phyloP scores from a whole-genome alignment of 139 green algal genomes.

The Tetratostichococcus sp. region DNA sequence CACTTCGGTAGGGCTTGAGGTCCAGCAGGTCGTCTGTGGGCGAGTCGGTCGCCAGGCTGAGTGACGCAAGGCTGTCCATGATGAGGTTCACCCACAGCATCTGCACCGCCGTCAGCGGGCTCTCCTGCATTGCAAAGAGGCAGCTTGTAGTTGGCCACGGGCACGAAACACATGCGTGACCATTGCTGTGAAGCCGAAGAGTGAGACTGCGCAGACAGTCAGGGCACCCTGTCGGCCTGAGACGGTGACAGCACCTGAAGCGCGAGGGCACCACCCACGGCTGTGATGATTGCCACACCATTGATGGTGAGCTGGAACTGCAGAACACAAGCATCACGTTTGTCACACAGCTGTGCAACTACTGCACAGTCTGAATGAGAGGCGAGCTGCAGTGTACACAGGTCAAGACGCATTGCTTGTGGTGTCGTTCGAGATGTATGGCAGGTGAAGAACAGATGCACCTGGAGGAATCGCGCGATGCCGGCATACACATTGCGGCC shows the following conservation, averaged over 20 bases:
- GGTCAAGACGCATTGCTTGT: no score
- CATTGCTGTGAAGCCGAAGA: no score
- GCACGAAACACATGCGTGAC: background rate
- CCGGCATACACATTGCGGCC: slow-evolving; percentile 80
- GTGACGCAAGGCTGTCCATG: slow-evolving; percentile 79
- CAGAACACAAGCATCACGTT: slow-evolving; percentile 7
- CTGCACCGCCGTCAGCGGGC: slow-evolving; percentile 68
- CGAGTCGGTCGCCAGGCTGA: slow-evolving; percentile 77
- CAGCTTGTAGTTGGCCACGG: no score
- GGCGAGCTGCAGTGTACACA: no score
- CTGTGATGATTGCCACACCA: slow-evolving; percentile 61
- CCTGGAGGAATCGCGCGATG: slow-evolving; percentile 82
- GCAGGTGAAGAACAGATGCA: background rate
- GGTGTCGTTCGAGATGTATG: background rate
- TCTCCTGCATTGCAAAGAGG: slow-evolving; percentile 16
- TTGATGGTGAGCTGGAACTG: slow-evolving; percentile 85
- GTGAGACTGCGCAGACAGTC: no score
- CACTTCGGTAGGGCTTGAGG: slow-evolving; percentile 44
- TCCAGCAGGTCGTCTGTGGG: slow-evolving; percentile 63
- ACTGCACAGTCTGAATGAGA: slow-evolving; percentile 7
- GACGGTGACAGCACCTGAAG: slow-evolving; percentile 21
- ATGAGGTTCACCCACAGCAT: slow-evolving; percentile 92
- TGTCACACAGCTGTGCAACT: slow-evolving; percentile 8
- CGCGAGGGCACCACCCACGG: slow-evolving; percentile 58
- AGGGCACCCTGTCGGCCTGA: no score